phyloP scores from a whole-genome alignment of 768 basidiomycete species.

The Suillus brevipes region DNA sequence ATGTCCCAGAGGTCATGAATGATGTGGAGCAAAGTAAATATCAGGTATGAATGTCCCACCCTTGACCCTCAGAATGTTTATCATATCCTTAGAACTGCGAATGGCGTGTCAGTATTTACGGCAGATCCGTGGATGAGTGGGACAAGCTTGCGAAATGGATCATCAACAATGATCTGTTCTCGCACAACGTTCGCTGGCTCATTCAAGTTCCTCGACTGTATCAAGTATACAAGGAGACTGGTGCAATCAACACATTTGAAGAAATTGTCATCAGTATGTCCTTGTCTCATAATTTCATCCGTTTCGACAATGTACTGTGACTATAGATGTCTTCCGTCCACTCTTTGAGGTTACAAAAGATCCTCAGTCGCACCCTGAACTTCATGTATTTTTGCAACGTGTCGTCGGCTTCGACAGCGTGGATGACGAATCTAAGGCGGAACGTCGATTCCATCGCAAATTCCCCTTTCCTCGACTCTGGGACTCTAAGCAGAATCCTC shows the following conservation, averaged over 20 bases:
- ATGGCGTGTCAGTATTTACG: conserved; percentile 97
- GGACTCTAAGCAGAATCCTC: conserved; percentile 88
- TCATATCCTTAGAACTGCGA: conserved; percentile 72
- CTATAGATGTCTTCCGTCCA: conserved; percentile 84
- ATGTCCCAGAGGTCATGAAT: conserved; percentile 82
- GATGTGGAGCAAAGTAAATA: conserved; percentile 99
- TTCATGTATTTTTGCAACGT: conserved; percentile 93
- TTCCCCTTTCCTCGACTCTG: conserved; percentile 91
- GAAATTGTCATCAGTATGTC: conserved; percentile 85
- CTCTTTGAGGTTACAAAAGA: conserved; percentile 96
- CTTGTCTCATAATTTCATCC: background rate
- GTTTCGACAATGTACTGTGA: background rate
- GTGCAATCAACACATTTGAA: conserved; percentile 81
- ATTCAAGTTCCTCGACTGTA: conserved; percentile 95
- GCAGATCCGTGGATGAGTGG: conserved; percentile 83
- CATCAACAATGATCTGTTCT: conserved; percentile 87
- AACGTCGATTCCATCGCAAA: conserved; percentile 88
- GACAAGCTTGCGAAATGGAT: conserved; percentile 99
- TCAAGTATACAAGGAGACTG: conserved; percentile 90
- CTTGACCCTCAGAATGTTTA: background rate
- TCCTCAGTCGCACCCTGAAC: conserved; percentile 85
- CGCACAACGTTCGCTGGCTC: conserved; percentile 98
- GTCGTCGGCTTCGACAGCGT: conserved; percentile 98
- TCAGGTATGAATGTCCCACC: conserved; percentile 55
- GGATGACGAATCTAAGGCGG: conserved; percentile 95